Evolutionary conservation across 352 stramenopile species (phyloP), one percentile per base, ranked within the genome.

Genomic region (Globisporangium echinulatum): DNA sequence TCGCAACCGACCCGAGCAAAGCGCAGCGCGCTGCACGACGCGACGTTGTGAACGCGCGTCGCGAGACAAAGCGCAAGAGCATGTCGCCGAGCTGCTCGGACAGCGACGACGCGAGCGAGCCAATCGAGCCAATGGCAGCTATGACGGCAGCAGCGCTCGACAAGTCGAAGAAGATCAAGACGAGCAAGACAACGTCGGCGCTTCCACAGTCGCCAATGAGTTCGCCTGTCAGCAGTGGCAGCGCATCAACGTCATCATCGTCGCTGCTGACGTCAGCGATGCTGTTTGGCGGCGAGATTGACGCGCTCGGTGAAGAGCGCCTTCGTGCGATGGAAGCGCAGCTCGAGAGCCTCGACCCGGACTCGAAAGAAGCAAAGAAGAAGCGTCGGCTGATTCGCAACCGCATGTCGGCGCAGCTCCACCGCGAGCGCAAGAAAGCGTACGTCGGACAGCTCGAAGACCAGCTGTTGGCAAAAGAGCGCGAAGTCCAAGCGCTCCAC

Each of bases 281-380:
- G 42, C 44, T 75, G 14, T 71, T 77, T 25, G 73, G 64, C 36
- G 54, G 66, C 8, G 75, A 85, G 51, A 71, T 88, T 54, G 83
- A 92, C 61, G 66, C 79, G 2, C 77, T 79, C 40, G 81, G 79
- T 6, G 85, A 92, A 59, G 85, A 94, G 66, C 85, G 83, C 0
- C 66, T 94, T 48, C 85, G 85, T 6, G 74, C 74, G 13, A 92
- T 94, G 85, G 85, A 94, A 56, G 76, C 82, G 38, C 85, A 94
- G 62, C 69, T 94, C 15, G 79, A 92, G 63, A 85, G 80, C 52
- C 66, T 94, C 49, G 83, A 94, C 53, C 82, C 85, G 7, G 85
- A 94, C 63, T 94, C 85, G 58, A 94, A 94, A 58, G 85, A 94
- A 58, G 83, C 85, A 55, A 94, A 94, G 78, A 94, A 94, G 74